Evolutionary conservation across 169 alveolate species (phyloP).

Genomic region (Plasmodium berghei): DNA sequence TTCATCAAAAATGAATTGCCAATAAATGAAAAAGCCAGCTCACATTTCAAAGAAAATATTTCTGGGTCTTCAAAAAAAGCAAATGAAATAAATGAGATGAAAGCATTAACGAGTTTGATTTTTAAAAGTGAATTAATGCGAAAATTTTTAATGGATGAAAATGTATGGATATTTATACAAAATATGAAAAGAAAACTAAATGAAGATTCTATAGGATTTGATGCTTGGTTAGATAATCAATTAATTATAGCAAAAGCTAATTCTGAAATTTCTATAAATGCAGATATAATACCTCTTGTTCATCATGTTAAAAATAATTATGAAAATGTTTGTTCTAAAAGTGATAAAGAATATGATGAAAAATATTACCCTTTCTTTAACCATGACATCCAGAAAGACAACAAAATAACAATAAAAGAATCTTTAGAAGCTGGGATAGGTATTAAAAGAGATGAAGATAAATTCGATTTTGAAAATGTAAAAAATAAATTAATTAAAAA

Average conservation of each 20-base stretch:
- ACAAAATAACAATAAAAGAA: too few species aligned
- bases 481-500: neutral
- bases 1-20: neutral
- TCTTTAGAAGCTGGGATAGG: too few species aligned
- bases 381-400: too few species aligned
- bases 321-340: conserved; percentile 10
- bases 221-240: conserved; percentile 63
- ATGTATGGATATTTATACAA: conserved; percentile 73
- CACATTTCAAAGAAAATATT: neutral
- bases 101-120: conserved; percentile 38
- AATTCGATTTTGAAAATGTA: neutral
- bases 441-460: too few species aligned
- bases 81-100: conserved; percentile 21
- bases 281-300: conserved; percentile 49
- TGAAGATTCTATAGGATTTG: conserved; percentile 48
- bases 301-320: conserved; percentile 40
- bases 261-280: conserved; percentile 17
- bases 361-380: neutral
- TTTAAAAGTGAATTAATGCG: conserved; percentile 73
- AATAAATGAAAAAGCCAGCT: conserved; percentile 22
- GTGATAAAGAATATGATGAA: conserved; percentile 19
- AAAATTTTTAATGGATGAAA: conserved; percentile 63
- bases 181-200: conserved; percentile 60
- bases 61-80: conserved; percentile 14
- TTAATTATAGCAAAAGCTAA: conserved; percentile 30